Evolutionary conservation across 225 moss, liverwort and hornwort species (phyloP).

Genomic region (Pseudisothecium myosuroides): DNA sequence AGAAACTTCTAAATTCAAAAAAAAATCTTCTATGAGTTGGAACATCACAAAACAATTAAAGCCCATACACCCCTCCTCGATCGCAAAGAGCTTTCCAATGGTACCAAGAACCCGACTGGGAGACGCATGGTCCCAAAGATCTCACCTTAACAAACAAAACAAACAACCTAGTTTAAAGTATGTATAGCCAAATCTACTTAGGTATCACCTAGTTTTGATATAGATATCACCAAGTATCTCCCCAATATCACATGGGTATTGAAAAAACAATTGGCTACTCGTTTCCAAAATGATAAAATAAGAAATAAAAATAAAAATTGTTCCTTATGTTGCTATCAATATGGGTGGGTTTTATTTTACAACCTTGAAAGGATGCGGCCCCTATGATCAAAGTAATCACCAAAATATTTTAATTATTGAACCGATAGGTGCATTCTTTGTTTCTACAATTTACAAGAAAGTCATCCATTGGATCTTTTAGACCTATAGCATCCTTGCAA

Average conservation of each 20-base stretch:
- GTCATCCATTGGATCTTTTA: rapidly evolving
- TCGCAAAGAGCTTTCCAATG: no score
- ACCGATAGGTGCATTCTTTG: background rate
- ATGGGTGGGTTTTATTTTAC: background rate
- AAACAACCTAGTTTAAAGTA: no score
- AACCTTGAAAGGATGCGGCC: rapidly evolving
- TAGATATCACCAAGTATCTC: background rate
- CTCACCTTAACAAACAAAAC: no score
- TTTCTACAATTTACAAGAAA: rapidly evolving
- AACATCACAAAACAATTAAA: no score
- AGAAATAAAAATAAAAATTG: no score
- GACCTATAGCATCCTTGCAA: rapidly evolving
- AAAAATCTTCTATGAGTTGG: no score
- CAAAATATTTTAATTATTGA: background rate
- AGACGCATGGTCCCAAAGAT: no score
- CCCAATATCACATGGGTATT: background rate
- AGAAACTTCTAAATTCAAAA: no score
- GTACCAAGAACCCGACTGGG: no score
- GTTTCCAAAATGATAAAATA: background rate
- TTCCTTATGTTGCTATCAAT: rapidly evolving
- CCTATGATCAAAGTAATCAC: background rate
- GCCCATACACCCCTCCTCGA: no score
- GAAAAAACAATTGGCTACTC: rapidly evolving
- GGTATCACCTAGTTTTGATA: no score
- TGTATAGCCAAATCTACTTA: no score